These are phyloP conservation scores for Litchi chinensis DNA, from an alignment of 345 rosid genomes.

Conservation along the genomic window DNA sequence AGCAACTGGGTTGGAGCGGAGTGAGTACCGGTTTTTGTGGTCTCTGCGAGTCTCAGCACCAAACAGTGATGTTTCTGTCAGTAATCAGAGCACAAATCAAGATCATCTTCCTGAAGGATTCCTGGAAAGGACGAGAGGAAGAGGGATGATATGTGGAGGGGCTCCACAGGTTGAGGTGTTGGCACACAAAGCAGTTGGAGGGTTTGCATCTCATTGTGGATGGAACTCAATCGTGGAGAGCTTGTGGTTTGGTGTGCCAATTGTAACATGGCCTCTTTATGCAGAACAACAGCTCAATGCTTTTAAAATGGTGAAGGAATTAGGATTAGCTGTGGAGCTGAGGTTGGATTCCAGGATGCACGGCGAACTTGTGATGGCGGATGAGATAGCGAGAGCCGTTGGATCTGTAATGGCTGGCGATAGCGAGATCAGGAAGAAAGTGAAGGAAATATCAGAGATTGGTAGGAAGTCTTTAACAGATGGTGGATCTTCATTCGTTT, in stretches of 20 bases:
- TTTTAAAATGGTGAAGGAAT: constrained; percentile 43
- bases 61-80: neutral
- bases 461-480: neutral
- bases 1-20: constrained; percentile 42
- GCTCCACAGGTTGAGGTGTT: constrained; percentile 46
- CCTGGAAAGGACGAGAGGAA: constrained; percentile 21
- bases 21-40: constrained; percentile 41
- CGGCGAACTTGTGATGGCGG: constrained; percentile 30
- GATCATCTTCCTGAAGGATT: constrained; percentile 22
- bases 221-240: constrained; percentile 57
- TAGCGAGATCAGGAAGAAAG: neutral
- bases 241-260: constrained; percentile 50
- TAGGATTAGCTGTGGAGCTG: constrained; percentile 38
- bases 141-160: constrained; percentile 40
- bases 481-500: constrained; percentile 47
- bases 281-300: constrained; percentile 57
- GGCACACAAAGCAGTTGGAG: constrained; percentile 36
- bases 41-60: constrained; percentile 27
- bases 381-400: constrained; percentile 42
- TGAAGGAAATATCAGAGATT: neutral
- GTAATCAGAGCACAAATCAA: neutral
- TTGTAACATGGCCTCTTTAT: constrained; percentile 48
- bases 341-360: constrained; percentile 29
- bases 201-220: constrained; percentile 55
- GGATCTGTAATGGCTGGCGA: neutral